Evolutionary conservation across 768 basidiomycete genomes (phyloP), one percentile per base, ranked within the genome.

Genomic region (Lepiota brunneoincarnata): DNA sequence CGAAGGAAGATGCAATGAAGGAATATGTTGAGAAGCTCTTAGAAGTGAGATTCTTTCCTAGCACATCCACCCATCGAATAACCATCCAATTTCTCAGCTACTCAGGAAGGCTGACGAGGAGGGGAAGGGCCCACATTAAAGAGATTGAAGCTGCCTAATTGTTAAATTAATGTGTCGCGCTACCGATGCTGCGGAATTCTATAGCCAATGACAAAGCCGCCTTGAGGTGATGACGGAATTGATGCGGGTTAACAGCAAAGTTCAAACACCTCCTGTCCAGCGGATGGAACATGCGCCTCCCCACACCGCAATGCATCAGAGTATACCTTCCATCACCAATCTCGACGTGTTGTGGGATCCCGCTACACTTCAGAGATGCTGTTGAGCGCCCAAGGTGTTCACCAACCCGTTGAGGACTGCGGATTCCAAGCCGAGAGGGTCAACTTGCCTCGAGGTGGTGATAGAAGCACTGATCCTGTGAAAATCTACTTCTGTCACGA

Each of bases 11-110:
- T 0, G 91, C 93, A 7, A 72, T 77, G 69, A 63, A 67, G 58
- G 74, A 81, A 66, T 98, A 98, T 62, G 91, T 96, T 51, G 79
- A 80, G 53, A 80, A 81, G 61, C 80, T 98, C 59, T 56, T 87
- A 55, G 73, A 77, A 74, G 94, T 90, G 61, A 57, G 77, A 63
- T 31, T 49, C 49, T 10, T 44, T 17, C 37, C 17, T 26, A 28
- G 40, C 18, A 5, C 44, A 14, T 45, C n/a, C 20, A 52, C 26
- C 34, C 40, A 34, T 26, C 20, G 7, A 47, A 64, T 48, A 57
- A 62, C 24, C 38, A 35, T 45, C 21, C 42, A 50, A 38, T 50
- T 24, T 49, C 59, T 18, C 60, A 89, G 89, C 69, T 88, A 62
- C 81, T 92, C 63, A 71, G 79, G 49, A 71, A 67, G 42, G 69